Conservation (phyloP, 805 yeast species). For the Schwanniomyces yamadae region DNA sequence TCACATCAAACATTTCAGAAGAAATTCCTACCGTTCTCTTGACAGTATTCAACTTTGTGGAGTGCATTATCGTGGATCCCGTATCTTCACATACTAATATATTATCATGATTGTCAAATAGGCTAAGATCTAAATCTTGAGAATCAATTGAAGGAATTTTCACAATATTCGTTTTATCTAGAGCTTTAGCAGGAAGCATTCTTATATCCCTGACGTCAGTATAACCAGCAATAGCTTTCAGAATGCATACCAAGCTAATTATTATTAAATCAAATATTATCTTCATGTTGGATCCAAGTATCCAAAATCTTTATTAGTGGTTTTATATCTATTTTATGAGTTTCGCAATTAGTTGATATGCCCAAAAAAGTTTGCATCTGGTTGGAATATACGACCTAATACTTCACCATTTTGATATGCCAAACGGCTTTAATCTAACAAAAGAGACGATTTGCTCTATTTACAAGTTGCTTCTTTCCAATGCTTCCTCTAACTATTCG, state of each 20-base stretch:
- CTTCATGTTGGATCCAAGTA: too few relatives aligned
- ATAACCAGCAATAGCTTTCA: neutral
- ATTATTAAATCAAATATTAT: too few relatives aligned
- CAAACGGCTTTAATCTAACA: too few relatives aligned
- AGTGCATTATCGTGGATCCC: conserved; percentile 13
- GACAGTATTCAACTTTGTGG: conserved; percentile 16
- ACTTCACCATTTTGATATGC: too few relatives aligned
- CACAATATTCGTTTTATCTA: conserved; percentile 4
- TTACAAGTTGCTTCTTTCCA: too few relatives aligned
- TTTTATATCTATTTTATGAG: too few relatives aligned
- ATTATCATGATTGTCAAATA: conserved; percentile 8
- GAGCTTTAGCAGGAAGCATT: conserved; percentile 3
- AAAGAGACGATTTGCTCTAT: too few relatives aligned
- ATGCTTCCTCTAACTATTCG: too few relatives aligned
- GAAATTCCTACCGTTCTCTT: conserved; percentile 10
- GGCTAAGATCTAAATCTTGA: neutral
- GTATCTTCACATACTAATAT: conserved; percentile 11
- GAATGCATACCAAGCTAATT: neutral
- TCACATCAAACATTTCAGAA: conserved; percentile 1
- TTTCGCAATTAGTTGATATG: too few relatives aligned
- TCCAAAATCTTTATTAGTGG: too few relatives aligned
- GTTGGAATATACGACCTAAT: too few relatives aligned
- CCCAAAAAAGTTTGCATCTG: too few relatives aligned
- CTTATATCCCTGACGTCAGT: conserved; percentile 5
- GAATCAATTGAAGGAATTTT: neutral